These are phyloP conservation scores for Hevea brasiliensis DNA, from an alignment of 345 rosid species.

Conservation along the genomic window DNA sequence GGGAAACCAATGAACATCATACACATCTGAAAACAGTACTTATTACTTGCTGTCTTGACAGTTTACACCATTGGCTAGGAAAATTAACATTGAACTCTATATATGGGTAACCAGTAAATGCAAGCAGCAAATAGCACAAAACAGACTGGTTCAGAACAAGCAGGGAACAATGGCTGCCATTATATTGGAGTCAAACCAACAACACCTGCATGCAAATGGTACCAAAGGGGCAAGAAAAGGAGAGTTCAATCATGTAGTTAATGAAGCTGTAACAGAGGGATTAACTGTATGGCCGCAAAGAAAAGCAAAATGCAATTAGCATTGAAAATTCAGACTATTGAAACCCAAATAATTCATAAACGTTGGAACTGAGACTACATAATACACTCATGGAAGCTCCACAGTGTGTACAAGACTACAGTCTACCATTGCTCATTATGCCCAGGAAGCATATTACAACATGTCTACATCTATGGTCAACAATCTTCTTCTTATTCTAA, in stretches of 20 bases:
- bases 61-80: slow-evolving; percentile 9
- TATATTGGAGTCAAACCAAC: slow-evolving; percentile 68
- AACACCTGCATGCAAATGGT: slow-evolving; percentile 51
- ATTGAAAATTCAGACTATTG: not conserved
- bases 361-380: not conserved
- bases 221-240: slow-evolving; percentile 1
- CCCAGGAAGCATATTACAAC: not conserved
- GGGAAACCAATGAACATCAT: slow-evolving; percentile 13
- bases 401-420: not conserved
- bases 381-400: not conserved
- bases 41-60: slow-evolving; percentile 20
- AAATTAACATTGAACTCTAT: slow-evolving; percentile 15
- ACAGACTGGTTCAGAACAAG: not conserved
- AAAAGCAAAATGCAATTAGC: not conserved
- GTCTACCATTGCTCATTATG: not conserved
- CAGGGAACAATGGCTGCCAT: not conserved
- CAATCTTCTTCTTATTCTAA: not conserved
- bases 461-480: not conserved
- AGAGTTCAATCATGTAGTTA: not conserved
- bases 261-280: not conserved
- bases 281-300: not conserved
- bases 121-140: slow-evolving; percentile 22
- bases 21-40: slow-evolving; percentile 10
- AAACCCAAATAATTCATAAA: not conserved
- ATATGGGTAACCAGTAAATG: slow-evolving; percentile 20